These are phyloP conservation scores for Syzygium oleosum DNA, from an alignment of 345 rosid species.

Conservation along the genomic window DNA sequence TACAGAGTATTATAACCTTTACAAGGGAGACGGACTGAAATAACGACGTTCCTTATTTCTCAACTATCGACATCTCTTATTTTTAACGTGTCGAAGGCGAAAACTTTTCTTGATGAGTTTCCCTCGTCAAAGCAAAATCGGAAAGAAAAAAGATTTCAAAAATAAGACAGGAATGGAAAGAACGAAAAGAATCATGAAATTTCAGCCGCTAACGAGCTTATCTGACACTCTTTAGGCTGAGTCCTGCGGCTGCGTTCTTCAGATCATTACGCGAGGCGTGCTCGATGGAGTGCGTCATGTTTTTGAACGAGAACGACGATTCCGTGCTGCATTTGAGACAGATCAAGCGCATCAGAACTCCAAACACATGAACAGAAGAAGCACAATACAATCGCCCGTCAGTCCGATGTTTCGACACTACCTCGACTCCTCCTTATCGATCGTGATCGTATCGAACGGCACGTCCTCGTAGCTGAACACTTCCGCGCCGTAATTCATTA, in stretches of 20 bases:
- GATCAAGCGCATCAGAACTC: not conserved
- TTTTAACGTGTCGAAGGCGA: not conserved
- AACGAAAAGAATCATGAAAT: not conserved
- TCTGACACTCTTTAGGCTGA: not conserved
- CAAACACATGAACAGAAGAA: not conserved
- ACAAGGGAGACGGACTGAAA: not conserved
- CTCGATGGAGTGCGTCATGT: not conserved
- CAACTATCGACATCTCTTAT: not conserved
- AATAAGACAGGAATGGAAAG: not conserved
- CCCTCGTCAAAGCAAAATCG: not conserved
- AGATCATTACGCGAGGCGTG: not conserved
- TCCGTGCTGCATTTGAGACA: not conserved
- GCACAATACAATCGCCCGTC: not conserved
- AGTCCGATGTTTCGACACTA: not conserved
- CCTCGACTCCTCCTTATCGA: not conserved
- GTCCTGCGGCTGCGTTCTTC: not conserved
- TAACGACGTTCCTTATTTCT: not conserved
- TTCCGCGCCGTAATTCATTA: not conserved
- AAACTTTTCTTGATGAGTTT: not conserved
- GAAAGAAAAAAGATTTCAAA: not conserved
- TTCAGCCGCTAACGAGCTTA: not conserved
- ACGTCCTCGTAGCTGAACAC: not conserved
- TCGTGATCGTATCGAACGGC: not conserved
- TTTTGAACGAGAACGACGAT: not conserved
- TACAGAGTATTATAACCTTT: not conserved